These are phyloP conservation scores for Cyclostephanos tholiformis DNA, from an alignment of 108 stramenopile genomes.

Conservation along the genomic window DNA sequence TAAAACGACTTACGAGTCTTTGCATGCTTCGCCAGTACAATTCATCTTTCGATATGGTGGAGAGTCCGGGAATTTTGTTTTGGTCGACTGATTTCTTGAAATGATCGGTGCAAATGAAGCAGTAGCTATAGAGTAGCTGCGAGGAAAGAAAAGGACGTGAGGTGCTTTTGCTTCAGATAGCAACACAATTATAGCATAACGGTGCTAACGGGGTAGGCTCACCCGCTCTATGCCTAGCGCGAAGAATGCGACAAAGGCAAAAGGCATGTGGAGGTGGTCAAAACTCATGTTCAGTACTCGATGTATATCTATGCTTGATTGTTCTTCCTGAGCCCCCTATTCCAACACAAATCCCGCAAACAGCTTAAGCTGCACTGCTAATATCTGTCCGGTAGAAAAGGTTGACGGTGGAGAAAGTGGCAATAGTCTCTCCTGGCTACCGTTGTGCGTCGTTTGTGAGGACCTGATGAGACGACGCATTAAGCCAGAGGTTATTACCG, in stretches of 20 bases:
- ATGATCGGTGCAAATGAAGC: constrained; percentile 47
- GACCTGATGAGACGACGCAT: too few species aligned
- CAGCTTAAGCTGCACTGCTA: too few species aligned
- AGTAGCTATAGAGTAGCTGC: constrained; percentile 33
- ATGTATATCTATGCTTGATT: neutral
- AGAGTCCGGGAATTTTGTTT: constrained; percentile 35
- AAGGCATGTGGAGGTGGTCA: constrained; percentile 14
- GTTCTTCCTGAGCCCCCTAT: neutral
- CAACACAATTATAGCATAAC: neutral
- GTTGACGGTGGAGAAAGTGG: too few species aligned
- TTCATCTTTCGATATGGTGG: constrained; percentile 33
- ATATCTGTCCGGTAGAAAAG: too few species aligned
- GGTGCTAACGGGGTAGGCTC: neutral
- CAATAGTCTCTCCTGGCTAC: too few species aligned
- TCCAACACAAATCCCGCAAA: too few species aligned
- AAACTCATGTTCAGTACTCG: constrained; percentile 28
- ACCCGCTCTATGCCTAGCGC: constrained; percentile 46
- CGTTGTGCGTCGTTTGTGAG: too few species aligned
- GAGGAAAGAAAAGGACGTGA: neutral
- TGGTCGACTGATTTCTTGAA: constrained; percentile 48
- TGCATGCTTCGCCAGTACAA: constrained; percentile 48
- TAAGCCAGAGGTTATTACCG: too few species aligned
- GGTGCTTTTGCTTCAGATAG: neutral
- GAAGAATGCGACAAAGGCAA: constrained; percentile 31
- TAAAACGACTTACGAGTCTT: too few species aligned